A percentile compares a stretch with the other conserved stretches of the same genome.
These are phyloP conservation scores for Corynascus novoguineensis DNA, from an alignment of 495 filamentous ascomycete genomes.

Conservation along the genomic window DNA sequence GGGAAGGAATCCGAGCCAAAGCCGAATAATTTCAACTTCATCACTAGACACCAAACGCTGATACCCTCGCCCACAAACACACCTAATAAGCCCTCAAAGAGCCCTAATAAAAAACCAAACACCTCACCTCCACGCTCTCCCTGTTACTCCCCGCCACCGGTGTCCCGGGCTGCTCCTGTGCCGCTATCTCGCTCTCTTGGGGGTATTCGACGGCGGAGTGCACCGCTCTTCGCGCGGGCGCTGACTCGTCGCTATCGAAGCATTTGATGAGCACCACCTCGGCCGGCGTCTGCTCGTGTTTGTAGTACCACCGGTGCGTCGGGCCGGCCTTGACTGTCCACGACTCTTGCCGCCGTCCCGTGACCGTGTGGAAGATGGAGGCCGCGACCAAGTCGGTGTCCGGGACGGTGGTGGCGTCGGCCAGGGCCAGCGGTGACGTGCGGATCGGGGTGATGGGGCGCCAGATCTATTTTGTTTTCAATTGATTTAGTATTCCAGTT, in stretches of 20 bases:
- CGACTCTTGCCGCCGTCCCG: slow-evolving; percentile 55
- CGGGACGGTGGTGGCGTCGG: slow-evolving; percentile 52
- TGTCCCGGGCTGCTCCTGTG: too few species aligned
- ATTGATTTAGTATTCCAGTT: background rate
- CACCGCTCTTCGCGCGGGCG: slow-evolving; percentile 49
- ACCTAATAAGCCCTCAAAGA: too few species aligned
- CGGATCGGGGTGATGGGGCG: slow-evolving; percentile 60
- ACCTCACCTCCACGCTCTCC: slow-evolving; percentile 59
- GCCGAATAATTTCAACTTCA: too few species aligned
- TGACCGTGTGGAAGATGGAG: slow-evolving; percentile 60
- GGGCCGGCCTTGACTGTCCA: slow-evolving; percentile 54
- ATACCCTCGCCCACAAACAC: too few species aligned
- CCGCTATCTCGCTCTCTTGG: too few species aligned
- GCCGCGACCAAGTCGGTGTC: slow-evolving; percentile 64
- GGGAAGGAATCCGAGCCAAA: too few species aligned
- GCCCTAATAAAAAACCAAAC: slow-evolving; percentile 22
- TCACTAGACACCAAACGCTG: too few species aligned
- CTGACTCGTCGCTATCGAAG: slow-evolving; percentile 57
- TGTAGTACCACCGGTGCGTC: slow-evolving; percentile 68
- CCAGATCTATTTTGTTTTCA: slow-evolving; percentile 31
- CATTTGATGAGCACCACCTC: slow-evolving; percentile 66
- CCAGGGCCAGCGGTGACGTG: slow-evolving; percentile 58
- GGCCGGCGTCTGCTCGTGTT: slow-evolving; percentile 56
- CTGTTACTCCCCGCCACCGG: too few species aligned
- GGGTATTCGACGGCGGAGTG: slow-evolving; percentile 65